phyloP scores from a whole-genome alignment of 139 green algal species.

The Trebouxia sp. region DNA sequence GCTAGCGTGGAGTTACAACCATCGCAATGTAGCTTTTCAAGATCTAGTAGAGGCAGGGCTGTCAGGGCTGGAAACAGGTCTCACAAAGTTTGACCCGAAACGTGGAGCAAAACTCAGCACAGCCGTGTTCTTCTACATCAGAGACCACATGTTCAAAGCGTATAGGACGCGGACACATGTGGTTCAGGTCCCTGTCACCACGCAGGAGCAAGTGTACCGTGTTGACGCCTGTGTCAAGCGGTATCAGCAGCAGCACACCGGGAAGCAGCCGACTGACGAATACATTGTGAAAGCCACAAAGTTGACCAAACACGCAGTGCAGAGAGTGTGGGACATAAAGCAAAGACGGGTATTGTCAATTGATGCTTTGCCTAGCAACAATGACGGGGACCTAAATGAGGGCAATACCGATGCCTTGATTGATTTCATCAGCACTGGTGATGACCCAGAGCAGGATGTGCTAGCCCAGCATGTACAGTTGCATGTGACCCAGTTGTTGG shows the following conservation, averaged over 20 bases:
- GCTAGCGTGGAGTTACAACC: background rate
- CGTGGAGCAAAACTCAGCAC: slow-evolving; percentile 13
- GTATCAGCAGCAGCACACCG: background rate
- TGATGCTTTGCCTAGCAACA: slow-evolving; percentile 7
- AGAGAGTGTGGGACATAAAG: background rate
- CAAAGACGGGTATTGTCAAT: background rate
- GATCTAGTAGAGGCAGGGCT: background rate
- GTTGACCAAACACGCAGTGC: background rate
- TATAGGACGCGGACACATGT: background rate
- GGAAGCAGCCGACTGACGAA: background rate
- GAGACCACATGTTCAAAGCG: background rate
- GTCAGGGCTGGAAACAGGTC: background rate
- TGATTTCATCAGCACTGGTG: too few relatives aligned
- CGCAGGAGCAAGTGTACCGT: background rate
- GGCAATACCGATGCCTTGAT: too few relatives aligned
- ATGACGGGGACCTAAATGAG: too few relatives aligned
- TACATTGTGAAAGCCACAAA: background rate
- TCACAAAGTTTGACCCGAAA: background rate
- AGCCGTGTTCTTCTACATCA: background rate
- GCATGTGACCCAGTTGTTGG: background rate
- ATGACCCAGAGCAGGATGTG: background rate
- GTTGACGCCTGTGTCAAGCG: background rate
- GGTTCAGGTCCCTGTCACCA: background rate
- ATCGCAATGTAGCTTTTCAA: background rate
- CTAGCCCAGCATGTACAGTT: background rate